Base-by-base conservation (phyloP, 129 eudicot species). In the Pseudognaphalium luteoalbum region DNA sequence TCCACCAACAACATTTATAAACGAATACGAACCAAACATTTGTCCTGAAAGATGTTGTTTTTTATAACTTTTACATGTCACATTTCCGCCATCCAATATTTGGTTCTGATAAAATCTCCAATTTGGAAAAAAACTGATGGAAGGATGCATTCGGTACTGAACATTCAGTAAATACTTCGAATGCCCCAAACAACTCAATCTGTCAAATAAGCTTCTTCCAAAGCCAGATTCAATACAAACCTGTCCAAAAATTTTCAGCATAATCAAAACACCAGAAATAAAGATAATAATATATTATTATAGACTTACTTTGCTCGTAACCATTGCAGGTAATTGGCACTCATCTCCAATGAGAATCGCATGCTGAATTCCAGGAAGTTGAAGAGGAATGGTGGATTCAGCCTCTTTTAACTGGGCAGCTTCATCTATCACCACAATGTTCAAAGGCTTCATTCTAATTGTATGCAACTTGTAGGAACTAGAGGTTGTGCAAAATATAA, bases 91-190 rank as follows among this genome's bases (percentile, higher is more conserved):
- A 74, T 83, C 83, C 35, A 50, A 6, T 21, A 83, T 78, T 52
- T 78, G 44, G 22, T 78, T 83, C 1, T 52, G 67, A 69, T 83
- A 83, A 57, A 78, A 83, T 3, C 77, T 39, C 42, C 25, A 16
- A 25, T 82, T 82, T 52, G 86, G 86, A 54, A 82, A 82, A 22
- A 44, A 58, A 59, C 80, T 74, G 11, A 83, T 78, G 16, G 73
- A 73, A 9, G 86, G 86, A 29, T 83, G 83, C 86, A 78, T 83
- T 74, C 83, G 44, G 64, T 83, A 83, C 30, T 83, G 86, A 21
- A 68, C 56, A 68, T 74, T 83, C 11, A 83, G 33, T 14, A 83
- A 80, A 63, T 83, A 83, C 68, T 52, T 83, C 3, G 56, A 21
- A 15, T 74, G 76, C 30, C 82, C 86, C 54, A 78, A 10, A 1